Evolutionary conservation across 345 rosid species (phyloP).

Genomic region (Geranium brycei): DNA sequence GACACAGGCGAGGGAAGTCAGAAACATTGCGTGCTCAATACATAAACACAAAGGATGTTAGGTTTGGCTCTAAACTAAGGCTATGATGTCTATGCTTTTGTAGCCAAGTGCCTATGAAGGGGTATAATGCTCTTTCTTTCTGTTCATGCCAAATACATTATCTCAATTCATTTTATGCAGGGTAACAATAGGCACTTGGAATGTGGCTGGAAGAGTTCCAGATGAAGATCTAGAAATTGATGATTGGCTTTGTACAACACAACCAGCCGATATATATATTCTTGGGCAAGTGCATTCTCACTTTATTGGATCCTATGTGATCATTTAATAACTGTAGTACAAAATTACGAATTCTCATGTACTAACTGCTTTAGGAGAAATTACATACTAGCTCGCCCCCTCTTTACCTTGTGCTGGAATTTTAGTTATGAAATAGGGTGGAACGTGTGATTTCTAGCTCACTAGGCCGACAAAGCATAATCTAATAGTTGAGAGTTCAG

Average conservation of each 20-base stretch:
- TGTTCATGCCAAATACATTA: background rate
- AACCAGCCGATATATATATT: conserved; percentile 79
- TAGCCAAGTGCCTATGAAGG: background rate
- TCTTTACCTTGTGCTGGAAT: too few species aligned
- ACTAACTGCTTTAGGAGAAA: too few species aligned
- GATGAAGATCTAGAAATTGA: conserved; percentile 60
- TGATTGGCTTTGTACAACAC: conserved; percentile 76
- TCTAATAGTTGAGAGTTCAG: too few species aligned
- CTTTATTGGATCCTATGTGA: background rate
- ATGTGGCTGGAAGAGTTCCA: conserved; percentile 87
- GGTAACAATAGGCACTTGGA: conserved; percentile 85
- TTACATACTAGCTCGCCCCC: too few species aligned
- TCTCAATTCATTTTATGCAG: conserved; percentile 21
- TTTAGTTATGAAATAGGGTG: too few species aligned
- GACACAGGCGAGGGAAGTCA: conserved; percentile 89
- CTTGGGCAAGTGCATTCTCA: conserved; percentile 43
- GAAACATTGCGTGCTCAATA: conserved; percentile 90
- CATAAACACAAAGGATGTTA: conserved; percentile 79
- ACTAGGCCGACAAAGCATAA: too few species aligned
- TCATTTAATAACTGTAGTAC: background rate
- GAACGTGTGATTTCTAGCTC: too few species aligned
- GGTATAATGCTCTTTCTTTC: too few species aligned
- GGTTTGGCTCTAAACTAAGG: conserved; percentile 22
- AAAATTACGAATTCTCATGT: too few species aligned
- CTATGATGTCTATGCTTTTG: too few species aligned